A percentile compares a stretch with the other conserved stretches of the same genome.
These are phyloP conservation scores for Zasmidium citrigriseum DNA, from an alignment of 2,329 filamentous ascomycete genomes.

Conservation along the genomic window DNA sequence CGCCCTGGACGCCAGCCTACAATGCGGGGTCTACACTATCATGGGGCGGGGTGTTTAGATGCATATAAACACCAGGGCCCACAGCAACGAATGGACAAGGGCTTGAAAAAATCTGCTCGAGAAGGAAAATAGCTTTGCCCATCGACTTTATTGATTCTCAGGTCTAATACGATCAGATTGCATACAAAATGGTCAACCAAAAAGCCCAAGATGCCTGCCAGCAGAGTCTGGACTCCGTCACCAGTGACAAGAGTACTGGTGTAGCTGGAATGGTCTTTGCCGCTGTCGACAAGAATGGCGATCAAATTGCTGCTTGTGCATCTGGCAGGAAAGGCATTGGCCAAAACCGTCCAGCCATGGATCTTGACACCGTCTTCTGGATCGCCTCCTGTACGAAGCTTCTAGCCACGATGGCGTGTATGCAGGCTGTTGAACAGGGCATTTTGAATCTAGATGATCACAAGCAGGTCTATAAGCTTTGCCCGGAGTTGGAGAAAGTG, in stretches of 20 bases:
- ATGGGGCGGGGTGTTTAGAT: background rate
- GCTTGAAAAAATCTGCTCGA: too few species aligned
- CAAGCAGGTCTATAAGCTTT: conserved; percentile 40
- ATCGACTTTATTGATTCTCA: background rate
- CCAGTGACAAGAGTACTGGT: conserved; percentile 32
- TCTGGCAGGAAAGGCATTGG: conserved; percentile 42
- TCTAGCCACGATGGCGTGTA: conserved; percentile 45
- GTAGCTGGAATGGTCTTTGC: conserved; percentile 47
- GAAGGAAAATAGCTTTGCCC: too few species aligned
- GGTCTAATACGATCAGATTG: background rate
- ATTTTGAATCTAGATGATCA: conserved; percentile 44
- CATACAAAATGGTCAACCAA: conserved; percentile 21
- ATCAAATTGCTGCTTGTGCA: conserved; percentile 43
- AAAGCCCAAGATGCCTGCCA: conserved; percentile 39
- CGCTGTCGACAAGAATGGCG: conserved; percentile 46
- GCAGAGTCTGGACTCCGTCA: conserved; percentile 37
- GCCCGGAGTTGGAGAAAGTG: conserved; percentile 46
- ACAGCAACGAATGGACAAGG: too few species aligned
- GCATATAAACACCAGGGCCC: background rate
- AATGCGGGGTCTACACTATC: background rate
- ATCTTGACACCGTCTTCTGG: conserved; percentile 60
- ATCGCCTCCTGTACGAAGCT: conserved; percentile 55
- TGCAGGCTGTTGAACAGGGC: conserved; percentile 51
- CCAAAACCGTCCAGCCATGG: conserved; percentile 53
- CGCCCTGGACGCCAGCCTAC: background rate